Conservation (phyloP, 2,329 filamentous ascomycete genomes). For the Coniochaeta sp. region DNA sequence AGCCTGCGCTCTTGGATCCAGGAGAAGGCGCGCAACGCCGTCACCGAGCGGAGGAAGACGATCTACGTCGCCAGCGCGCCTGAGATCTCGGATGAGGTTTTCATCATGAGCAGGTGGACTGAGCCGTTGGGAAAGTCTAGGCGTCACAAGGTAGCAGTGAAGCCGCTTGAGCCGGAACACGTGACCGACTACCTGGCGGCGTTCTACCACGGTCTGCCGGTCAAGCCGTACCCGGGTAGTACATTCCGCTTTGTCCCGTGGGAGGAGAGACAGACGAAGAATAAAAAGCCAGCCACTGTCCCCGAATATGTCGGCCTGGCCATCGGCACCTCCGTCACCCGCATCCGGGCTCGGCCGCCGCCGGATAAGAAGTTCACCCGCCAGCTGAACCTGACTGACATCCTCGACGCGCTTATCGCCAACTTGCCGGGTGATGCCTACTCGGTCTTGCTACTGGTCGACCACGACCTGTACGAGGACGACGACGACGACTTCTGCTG, state of each 20-base stretch:
- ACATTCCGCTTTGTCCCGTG: conserved; percentile 41
- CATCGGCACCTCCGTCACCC: conserved; percentile 27
- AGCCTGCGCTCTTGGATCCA: conserved; percentile 43
- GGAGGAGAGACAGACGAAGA: conserved; percentile 22
- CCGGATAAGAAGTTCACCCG: conserved; percentile 37
- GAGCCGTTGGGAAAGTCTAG: conserved; percentile 15
- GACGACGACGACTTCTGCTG: conserved; percentile 57
- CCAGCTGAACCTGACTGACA: conserved; percentile 54
- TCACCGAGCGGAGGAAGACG: conserved; percentile 35
- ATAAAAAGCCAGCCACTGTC: conserved; percentile 7
- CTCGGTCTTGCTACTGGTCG: conserved; percentile 46
- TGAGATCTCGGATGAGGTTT: conserved; percentile 24
- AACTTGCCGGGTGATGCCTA: conserved; percentile 52
- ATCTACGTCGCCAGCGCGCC: conserved; percentile 49
- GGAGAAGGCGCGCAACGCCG: conserved; percentile 37
- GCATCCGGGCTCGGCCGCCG: conserved; percentile 43
- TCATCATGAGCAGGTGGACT: conserved; percentile 35
- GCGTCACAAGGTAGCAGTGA: conserved; percentile 5
- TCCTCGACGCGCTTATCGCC: conserved; percentile 48
- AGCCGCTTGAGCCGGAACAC: conserved; percentile 20
- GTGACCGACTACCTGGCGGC: conserved; percentile 29
- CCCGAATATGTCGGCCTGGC: conserved; percentile 43
- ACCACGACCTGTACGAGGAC: conserved; percentile 60
- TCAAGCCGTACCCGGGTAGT: conserved; percentile 35
- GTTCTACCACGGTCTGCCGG: conserved; percentile 47